phyloP scores from a whole-genome alignment of 805 yeast genomes.

The Kodamaea fukazawae region DNA sequence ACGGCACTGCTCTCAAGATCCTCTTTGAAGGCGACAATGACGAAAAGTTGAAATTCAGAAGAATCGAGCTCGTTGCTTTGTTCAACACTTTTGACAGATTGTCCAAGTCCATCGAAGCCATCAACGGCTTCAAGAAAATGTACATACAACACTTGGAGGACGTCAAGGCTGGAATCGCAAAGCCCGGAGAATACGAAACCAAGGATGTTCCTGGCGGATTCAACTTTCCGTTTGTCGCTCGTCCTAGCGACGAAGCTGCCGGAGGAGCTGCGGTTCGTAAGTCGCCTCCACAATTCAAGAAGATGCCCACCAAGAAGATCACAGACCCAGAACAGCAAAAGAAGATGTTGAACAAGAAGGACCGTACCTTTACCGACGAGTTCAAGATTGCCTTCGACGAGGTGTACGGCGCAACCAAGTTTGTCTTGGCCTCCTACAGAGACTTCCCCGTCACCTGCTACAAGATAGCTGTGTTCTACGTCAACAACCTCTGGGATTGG shows the following conservation, averaged over 20 bases:
- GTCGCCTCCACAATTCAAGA: conserved; percentile 4
- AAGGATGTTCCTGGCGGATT: conserved; percentile 27
- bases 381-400: conserved; percentile 50
- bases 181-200: conserved; percentile 41
- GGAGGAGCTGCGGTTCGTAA: not conserved
- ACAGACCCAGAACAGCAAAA: conserved; percentile 4
- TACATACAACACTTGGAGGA: conserved; percentile 44
- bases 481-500: conserved; percentile 64
- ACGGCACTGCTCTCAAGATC: conserved; percentile 92
- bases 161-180: conserved; percentile 36
- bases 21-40: conserved; percentile 69
- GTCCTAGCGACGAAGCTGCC: not conserved
- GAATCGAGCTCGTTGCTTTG: conserved; percentile 85
- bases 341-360: conserved; percentile 1
- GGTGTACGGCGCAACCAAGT: conserved; percentile 58
- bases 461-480: conserved; percentile 46
- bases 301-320: conserved; percentile 10
- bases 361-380: conserved; percentile 33
- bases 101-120: conserved; percentile 76
- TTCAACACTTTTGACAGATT: conserved; percentile 90
- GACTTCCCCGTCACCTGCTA: conserved; percentile 66
- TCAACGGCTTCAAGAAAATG: conserved; percentile 64
- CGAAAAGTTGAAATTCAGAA: conserved; percentile 58
- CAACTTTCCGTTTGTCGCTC: conserved; percentile 34
- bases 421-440: conserved; percentile 63